Percentiles rank a stretch among this genome's conserved stretches.
Evolutionary conservation across 805 yeast genomes (phyloP).

Genomic region (Lipomyces japonicus): DNA sequence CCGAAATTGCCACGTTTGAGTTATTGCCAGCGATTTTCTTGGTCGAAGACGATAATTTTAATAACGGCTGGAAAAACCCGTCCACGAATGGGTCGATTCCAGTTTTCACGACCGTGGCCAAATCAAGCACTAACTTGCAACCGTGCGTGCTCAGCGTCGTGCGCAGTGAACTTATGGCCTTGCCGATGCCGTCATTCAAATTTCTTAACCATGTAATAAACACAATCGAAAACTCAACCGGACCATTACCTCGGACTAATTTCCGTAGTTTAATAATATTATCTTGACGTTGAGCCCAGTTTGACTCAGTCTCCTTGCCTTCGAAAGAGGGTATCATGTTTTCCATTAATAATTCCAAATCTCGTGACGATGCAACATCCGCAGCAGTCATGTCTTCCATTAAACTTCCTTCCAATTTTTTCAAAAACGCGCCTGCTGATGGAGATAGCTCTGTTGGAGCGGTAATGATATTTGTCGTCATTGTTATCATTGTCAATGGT

Average conservation of each 20-base stretch:
- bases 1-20: slow-evolving; percentile 50
- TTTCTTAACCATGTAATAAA: slow-evolving; percentile 40
- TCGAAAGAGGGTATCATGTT: slow-evolving; percentile 45
- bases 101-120: slow-evolving; percentile 32
- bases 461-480: neutral
- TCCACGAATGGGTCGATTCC: slow-evolving; percentile 45
- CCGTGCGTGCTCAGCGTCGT: slow-evolving; percentile 77
- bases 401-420: slow-evolving; percentile 35
- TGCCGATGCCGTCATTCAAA: slow-evolving; percentile 58
- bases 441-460: neutral
- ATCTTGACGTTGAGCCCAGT: slow-evolving; percentile 76
- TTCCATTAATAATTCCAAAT: slow-evolving; percentile 36
- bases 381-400: slow-evolving; percentile 43
- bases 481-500: neutral
- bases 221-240: slow-evolving; percentile 38
- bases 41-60: slow-evolving; percentile 55
- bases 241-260: slow-evolving; percentile 56
- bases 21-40: slow-evolving; percentile 61
- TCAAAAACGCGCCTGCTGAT: slow-evolving; percentile 20
- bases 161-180: slow-evolving; percentile 67
- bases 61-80: slow-evolving; percentile 45
- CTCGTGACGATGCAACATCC: slow-evolving; percentile 34
- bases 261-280: slow-evolving; percentile 55
- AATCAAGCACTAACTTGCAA: slow-evolving; percentile 72
- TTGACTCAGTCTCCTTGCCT: slow-evolving; percentile 79